Base-by-base conservation (phyloP, 2,329 filamentous ascomycete genomes). In the Paraconiothyrium brasiliense region DNA sequence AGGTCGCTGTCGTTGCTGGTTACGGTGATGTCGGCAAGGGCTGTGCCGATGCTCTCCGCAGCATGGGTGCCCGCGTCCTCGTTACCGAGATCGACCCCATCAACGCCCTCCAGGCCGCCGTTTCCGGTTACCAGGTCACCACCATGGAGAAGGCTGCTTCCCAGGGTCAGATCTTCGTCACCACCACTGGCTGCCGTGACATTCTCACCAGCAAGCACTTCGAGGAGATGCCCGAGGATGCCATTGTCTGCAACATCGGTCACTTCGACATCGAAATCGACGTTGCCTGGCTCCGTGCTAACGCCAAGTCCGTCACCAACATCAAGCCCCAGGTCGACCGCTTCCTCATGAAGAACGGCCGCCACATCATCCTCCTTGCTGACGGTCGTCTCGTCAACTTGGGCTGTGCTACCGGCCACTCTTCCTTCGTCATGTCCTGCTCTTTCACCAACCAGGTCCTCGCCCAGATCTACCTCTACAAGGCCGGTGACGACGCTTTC, bases 401-500 rank as follows among this genome's bases (percentile, higher is more conserved):
- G 75, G 95, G 95, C 83, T 99, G 95, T 84, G 95, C 95, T 80
- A 99, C 95, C 69, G 95, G 95, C 73, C 95, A 99, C 91, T 97
- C 94, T 73, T 98, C 94, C 57, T 99, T 99, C 84, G 95, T 99
- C 87, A 98, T 99, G 95, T 97, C 94, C 76, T 99, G 95, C 91
- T 98, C 94, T 69, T 99, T 99, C 91, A 97, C 94, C 89, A 99
- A 99, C 91, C 95, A 99, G 89, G 95, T 98, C 76, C 92, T 99
- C 81, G 95, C 95, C 72, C 95, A 99, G 87, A 98, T 99, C 85
- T 91, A 97, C 86, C 86, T 99, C 78, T 99, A 84, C 92, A 98
- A 98, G 91, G 90, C 89, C 77, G 87, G 90, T 76, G 94, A 98
- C 80, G 88, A 87, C 80, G 90, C 85, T 61, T 99, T 97, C 82